Evolutionary conservation across 1,284 basidiomycete species (phyloP).

Genomic region (Phylloporus gajari): DNA sequence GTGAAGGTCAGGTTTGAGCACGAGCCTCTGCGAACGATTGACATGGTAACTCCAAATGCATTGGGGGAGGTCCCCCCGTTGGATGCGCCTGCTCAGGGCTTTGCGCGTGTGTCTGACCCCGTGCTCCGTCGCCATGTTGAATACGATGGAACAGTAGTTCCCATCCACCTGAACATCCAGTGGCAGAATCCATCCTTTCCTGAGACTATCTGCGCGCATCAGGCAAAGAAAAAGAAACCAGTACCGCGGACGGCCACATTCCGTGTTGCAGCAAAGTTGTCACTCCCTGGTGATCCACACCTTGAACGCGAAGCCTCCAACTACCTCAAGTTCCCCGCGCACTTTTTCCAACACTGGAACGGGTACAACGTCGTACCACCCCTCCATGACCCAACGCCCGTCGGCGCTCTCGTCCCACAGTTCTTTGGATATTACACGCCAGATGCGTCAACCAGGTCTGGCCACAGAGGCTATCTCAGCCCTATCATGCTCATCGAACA

Average conservation of each 20-base stretch:
- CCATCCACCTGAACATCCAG: constrained; percentile 20
- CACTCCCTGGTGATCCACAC: constrained; percentile 31
- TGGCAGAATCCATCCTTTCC: constrained; percentile 29
- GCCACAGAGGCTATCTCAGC: constrained; percentile 12
- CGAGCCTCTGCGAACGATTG: constrained; percentile 13
- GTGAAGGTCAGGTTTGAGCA: constrained; percentile 9
- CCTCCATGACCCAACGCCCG: constrained; percentile 42
- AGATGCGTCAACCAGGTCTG: background rate
- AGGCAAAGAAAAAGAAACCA: background rate
- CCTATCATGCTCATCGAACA: constrained; percentile 50
- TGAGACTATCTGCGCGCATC: constrained; percentile 26
- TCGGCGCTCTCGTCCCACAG: constrained; percentile 50
- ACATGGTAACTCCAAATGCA: background rate
- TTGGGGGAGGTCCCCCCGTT: background rate
- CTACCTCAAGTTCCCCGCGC: constrained; percentile 42
- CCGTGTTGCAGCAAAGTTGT: constrained; percentile 41
- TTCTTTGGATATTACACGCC: constrained; percentile 51
- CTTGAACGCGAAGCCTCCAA: constrained; percentile 39
- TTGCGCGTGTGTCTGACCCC: constrained; percentile 1
- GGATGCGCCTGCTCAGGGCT: background rate
- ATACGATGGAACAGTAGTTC: constrained; percentile 18
- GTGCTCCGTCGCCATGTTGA: constrained; percentile 1
- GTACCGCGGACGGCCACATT: constrained; percentile 45
- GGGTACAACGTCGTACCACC: constrained; percentile 47
- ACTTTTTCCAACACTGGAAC: constrained; percentile 50